Conservation (phyloP, 2,329 filamentous ascomycete genomes). For the Trichocomaceae sp. region DNA sequence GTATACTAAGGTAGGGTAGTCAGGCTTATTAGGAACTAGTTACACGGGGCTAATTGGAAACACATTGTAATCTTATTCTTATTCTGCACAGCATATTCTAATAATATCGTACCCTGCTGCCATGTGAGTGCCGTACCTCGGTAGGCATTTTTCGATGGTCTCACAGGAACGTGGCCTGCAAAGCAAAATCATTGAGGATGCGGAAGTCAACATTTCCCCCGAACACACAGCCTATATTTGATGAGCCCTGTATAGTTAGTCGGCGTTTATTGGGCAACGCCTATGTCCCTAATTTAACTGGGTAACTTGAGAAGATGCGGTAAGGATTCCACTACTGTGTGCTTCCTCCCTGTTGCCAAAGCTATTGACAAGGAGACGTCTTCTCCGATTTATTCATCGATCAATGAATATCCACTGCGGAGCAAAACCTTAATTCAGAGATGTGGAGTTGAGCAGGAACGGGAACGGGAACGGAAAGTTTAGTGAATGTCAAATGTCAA, state of each 20-base stretch:
- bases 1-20: too few species aligned
- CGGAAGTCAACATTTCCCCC: background rate
- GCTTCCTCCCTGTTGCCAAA: background rate
- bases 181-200: background rate
- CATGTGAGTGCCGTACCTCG: background rate
- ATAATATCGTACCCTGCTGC: background rate
- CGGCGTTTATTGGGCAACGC: background rate
- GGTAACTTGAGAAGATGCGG: background rate
- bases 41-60: background rate
- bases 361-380: too few species aligned
- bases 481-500: too few species aligned
- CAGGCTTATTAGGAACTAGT: background rate
- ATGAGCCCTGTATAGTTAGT: background rate
- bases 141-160: background rate
- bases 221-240: background rate
- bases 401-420: too few species aligned
- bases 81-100: background rate
- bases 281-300: background rate
- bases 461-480: too few species aligned
- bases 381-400: background rate
- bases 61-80: too few species aligned
- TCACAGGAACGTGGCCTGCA: background rate
- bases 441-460: too few species aligned
- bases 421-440: too few species aligned
- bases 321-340: background rate